Conservation (phyloP, 2,329 filamentous ascomycete species). For the Scytalidium lignicola region DNA sequence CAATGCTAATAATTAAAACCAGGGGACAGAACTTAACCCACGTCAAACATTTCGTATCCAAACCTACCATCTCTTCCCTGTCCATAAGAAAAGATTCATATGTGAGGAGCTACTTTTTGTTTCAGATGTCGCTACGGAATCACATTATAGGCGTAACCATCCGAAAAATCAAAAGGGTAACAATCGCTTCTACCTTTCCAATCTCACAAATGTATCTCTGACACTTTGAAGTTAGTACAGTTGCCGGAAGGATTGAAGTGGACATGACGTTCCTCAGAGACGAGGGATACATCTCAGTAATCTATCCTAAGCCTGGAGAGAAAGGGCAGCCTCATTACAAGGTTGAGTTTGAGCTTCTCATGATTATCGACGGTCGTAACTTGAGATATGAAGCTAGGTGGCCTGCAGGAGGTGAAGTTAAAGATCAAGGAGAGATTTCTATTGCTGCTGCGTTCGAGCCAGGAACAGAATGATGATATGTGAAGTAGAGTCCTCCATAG, state of each 20-base stretch:
- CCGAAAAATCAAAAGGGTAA: conserved; percentile 10
- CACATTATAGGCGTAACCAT: conserved; percentile 6
- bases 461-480: conserved; percentile 7
- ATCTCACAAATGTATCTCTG: background rate
- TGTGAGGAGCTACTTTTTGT: conserved; percentile 18
- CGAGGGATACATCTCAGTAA: conserved; percentile 5
- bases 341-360: conserved; percentile 14
- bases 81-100: conserved; percentile 4
- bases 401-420: conserved; percentile 7
- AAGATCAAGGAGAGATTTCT: conserved; percentile 8
- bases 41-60: conserved; percentile 2
- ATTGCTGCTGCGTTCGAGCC: conserved; percentile 17
- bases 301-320: background rate
- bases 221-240: conserved; percentile 10
- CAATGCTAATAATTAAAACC: background rate
- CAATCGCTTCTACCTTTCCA: background rate
- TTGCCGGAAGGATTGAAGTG: conserved; percentile 9
- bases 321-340: conserved; percentile 4
- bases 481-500: background rate
- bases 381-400: conserved; percentile 14
- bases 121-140: conserved; percentile 8
- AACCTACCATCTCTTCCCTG: conserved; percentile 8
- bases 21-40: conserved; percentile 4
- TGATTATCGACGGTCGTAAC: conserved; percentile 13
- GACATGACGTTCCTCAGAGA: conserved; percentile 17